A percentile compares a stretch with the other conserved stretches of the same genome.
Evolutionary conservation across 1,284 basidiomycete genomes (phyloP).

Genomic region (Porodaedalea pini): DNA sequence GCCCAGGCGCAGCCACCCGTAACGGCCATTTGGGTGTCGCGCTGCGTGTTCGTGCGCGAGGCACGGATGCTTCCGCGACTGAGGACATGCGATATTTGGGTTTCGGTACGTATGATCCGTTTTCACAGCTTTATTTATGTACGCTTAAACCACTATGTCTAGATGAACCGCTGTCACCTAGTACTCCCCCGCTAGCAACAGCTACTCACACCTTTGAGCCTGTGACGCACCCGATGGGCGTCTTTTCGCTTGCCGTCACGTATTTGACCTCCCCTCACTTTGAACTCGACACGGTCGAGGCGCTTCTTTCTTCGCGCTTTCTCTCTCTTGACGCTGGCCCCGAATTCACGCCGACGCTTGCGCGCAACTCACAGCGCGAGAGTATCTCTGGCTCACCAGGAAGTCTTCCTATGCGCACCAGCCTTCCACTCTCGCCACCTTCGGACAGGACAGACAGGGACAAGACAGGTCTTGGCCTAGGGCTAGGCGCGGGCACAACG

Average conservation of each 20-base stretch:
- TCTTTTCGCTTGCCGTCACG: conserved; percentile 53
- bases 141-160: conserved; percentile 16
- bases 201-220: conserved; percentile 55
- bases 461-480: conserved; percentile 4
- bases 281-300: conserved; percentile 69
- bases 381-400: conserved; percentile 42
- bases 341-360: conserved; percentile 61
- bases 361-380: conserved; percentile 42
- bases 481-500: conserved; percentile 1
- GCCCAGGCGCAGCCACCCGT: conserved; percentile 36
- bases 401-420: conserved; percentile 41
- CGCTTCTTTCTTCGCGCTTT: conserved; percentile 67
- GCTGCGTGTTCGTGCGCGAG: conserved; percentile 41
- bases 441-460: conserved; percentile 19
- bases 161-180: conserved; percentile 42
- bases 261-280: conserved; percentile 68
- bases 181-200: conserved; percentile 42
- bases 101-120: conserved; percentile 33
- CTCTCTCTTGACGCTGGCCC: conserved; percentile 56
- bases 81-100: conserved; percentile 33
- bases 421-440: conserved; percentile 42
- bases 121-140: conserved; percentile 20
- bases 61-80: conserved; percentile 30
- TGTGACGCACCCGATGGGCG: conserved; percentile 65
- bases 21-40: conserved; percentile 51